Base-by-base conservation (phyloP, 257 asterid species). In the Gentiana macrophylla region DNA sequence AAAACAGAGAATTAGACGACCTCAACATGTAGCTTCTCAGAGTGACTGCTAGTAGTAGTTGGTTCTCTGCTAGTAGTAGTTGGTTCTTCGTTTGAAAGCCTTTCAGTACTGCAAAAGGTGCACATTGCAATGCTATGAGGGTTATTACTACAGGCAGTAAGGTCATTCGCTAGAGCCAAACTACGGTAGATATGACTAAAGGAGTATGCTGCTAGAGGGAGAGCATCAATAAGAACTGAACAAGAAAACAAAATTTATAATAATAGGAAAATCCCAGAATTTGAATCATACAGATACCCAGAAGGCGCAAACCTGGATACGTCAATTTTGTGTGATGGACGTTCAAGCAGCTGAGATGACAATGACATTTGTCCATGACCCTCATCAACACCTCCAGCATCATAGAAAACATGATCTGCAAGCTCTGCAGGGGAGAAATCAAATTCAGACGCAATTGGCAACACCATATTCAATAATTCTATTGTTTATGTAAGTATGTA, bases 21-120 rank as follows among this genome's bases (percentile, higher is more conserved):
- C 87, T 83, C 80, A 64, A 61, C 66, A 59, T 72, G 71, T 60
- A 56, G 61, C 56, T 74, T 74, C 67, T 67, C 67, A 36, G 38
- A 68, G 41, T 35, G 43, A 41, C 9, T 7, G 65, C 57, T 62
- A 37, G 15, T 36, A 49, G 45, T 61, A 53, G 59, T 50, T 41
- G 53, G 60, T 57, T 72, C 74, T 63, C 9, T 7, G 65, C 57
- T 62, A 37, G 15, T 36, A 49, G 45, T 61, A 53, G 59, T 50
- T 41, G 53, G 60, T 57, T 72, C 74, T 63, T 75, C 68, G 70
- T 72, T 58, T 59, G 84, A 66, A 50, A 57, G 64, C 56, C 32
- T 50, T 59, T 62, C 70, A 47, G 67, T 67, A 65, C 94, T 75
- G 58, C 62, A 64, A 66, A 69, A 71, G 34, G 50, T 37, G 34